Evolutionary conservation across 352 stramenopile species (phyloP).

Genomic region (Plasmopara viticola): DNA sequence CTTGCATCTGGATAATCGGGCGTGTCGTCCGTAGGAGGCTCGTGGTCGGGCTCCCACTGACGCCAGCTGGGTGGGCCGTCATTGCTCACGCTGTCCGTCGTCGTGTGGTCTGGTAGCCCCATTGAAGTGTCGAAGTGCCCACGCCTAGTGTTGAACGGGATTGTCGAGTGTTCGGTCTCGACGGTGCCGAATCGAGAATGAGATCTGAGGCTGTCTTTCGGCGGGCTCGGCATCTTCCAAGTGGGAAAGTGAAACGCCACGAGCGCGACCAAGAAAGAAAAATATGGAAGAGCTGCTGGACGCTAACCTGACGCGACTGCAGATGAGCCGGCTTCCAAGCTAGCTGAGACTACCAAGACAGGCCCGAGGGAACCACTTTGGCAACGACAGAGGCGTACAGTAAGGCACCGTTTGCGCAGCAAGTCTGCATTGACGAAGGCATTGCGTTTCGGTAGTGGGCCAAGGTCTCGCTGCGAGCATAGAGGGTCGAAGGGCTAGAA

Average conservation of each 20-base stretch:
- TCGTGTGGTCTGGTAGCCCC: constrained; percentile 26
- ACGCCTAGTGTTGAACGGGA: neutral
- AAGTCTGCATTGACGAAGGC: constrained; percentile 4
- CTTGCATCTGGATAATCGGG: constrained; percentile 6
- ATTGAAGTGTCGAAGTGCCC: constrained; percentile 8
- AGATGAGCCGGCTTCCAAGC: constrained; percentile 3
- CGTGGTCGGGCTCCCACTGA: constrained; percentile 29
- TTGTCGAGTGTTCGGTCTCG: constrained; percentile 10
- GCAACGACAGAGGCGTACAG: constrained; percentile 4
- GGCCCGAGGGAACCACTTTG: constrained; percentile 10
- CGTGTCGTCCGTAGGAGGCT: constrained; percentile 18
- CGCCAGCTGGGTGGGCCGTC: constrained; percentile 12
- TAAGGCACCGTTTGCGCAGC: neutral
- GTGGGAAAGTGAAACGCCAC: constrained; percentile 20
- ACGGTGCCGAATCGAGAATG: constrained; percentile 19
- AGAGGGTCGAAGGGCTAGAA: too few relatives aligned
- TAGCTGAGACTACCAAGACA: constrained; percentile 17
- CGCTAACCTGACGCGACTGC: constrained; percentile 1
- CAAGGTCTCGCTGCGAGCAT: neutral
- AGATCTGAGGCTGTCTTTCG: constrained; percentile 2
- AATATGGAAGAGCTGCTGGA: constrained; percentile 27
- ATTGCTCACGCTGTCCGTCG: constrained; percentile 26
- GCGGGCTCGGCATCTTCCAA: constrained; percentile 8
- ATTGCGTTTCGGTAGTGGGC: constrained; percentile 15
- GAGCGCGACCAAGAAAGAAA: constrained; percentile 17